Conservation (phyloP, 2,329 filamentous ascomycete genomes). For the Fusarium sp. region DNA sequence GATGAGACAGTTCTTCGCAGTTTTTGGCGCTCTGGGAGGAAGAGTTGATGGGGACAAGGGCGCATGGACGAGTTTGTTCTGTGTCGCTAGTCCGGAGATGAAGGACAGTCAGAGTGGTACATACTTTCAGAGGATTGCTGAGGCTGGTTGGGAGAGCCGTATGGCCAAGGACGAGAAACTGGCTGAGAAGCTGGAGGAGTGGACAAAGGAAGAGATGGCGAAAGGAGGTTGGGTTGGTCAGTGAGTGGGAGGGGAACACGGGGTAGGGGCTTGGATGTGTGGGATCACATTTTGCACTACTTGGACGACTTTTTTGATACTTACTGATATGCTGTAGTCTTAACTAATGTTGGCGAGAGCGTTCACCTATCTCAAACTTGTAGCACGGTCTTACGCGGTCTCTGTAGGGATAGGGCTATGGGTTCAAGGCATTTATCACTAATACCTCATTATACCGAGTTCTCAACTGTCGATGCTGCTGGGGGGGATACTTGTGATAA, state of each 20-base stretch:
- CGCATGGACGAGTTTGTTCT: slow-evolving; percentile 32
- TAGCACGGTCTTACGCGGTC: too few species aligned
- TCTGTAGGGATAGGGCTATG: too few species aligned
- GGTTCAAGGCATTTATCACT: too few species aligned
- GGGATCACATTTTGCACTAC: background rate
- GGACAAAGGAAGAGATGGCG: slow-evolving; percentile 24
- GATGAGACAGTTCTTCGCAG: background rate
- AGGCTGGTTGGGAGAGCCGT: slow-evolving; percentile 24
- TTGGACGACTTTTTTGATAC: background rate
- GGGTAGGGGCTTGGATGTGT: background rate
- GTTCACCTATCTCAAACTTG: background rate
- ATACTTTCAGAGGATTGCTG: slow-evolving; percentile 26
- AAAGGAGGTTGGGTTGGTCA: slow-evolving; percentile 10
- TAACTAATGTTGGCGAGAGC: too few species aligned
- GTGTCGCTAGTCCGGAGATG: slow-evolving; percentile 21
- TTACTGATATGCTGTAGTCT: too few species aligned
- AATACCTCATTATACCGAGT: too few species aligned
- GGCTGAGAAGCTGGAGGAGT: slow-evolving; percentile 23
- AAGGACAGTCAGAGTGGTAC: slow-evolving; percentile 21
- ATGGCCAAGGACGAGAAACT: slow-evolving; percentile 20
- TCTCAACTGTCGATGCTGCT: too few species aligned
- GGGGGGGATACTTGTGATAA: too few species aligned
- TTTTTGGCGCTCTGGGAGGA: background rate
- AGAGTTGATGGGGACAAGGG: slow-evolving; percentile 18
- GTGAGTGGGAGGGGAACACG: background rate